Evolutionary conservation across 805 yeast species (phyloP), one percentile per base, ranked within the genome.

Genomic region (Metschnikowia hibisci): DNA sequence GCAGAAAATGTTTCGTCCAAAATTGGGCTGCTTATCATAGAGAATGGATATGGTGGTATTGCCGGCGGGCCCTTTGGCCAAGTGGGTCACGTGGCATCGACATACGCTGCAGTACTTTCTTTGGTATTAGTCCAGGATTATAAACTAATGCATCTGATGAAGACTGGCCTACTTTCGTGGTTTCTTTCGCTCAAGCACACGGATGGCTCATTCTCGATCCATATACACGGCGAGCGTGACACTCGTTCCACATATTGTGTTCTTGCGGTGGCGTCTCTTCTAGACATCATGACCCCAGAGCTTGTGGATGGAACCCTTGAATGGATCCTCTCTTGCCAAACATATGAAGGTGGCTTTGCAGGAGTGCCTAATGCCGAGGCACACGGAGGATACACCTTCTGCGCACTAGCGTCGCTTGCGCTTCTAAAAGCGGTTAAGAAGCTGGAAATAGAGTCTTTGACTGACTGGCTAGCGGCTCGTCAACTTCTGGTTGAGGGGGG

Each of bases 321-420:
- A 11, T 91, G 89, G 82, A 52, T 93, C 11, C 53, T 64, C 0
- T 51, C 59, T 10, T 88, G 96, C 54, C 99, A 93, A 62, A 86
- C 91, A 0, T 90, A 76, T 58, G 99, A 95, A 65, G 99, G 99
- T 18, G 99, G 99, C 0, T 86, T 91, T 64, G 88, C 90, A 1
- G 96, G 95, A 1, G 71, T 73, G 15, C 93, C 95, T 0, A 61
- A 60, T 14, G 71, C 75, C 4, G 99, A 93, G 62, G 97, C 98
- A 0, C 99, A 93, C 60, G 99, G 97, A 2, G 99, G 99, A 0
- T 95, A 93, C 60, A 80, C 98, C 0, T 93, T 79, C 61, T 93
- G 99, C 67, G 95, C 91, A 0, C 68, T 86, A 16, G 69, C 71
- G 4, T 34, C 95, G 84, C 34, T 76, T 80, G 39, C 66, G 79